Conservation (phyloP, 768 basidiomycete species). For the Lactifluus subvellereus region DNA sequence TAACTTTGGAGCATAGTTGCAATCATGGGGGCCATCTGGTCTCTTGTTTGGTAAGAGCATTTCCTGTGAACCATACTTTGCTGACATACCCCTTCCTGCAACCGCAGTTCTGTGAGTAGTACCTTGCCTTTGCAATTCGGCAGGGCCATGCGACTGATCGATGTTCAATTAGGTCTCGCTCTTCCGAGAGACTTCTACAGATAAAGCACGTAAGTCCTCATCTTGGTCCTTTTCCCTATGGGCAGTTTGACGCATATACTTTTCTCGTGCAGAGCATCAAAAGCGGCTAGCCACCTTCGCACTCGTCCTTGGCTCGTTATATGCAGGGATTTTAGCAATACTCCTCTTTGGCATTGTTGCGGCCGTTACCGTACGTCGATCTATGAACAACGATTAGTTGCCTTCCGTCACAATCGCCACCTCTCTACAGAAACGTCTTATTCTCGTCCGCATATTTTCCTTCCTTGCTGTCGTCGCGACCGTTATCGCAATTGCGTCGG, state of each 20-base stretch:
- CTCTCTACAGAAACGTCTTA: conserved; percentile 43
- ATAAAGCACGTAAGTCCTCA: conserved; percentile 41
- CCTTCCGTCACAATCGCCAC: neutral
- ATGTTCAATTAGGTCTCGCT: conserved; percentile 46
- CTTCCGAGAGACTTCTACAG: conserved; percentile 49
- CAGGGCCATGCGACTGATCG: neutral
- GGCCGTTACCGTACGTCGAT: conserved; percentile 42
- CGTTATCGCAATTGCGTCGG: conserved; percentile 46
- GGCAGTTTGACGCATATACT: neutral
- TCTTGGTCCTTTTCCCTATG: neutral
- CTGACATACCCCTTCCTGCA: conserved; percentile 31
- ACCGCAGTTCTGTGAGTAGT: conserved; percentile 10
- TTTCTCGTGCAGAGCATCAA: conserved; percentile 34
- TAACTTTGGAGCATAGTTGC: conserved; percentile 31
- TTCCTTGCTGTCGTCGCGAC: conserved; percentile 43
- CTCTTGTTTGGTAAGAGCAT: conserved; percentile 53
- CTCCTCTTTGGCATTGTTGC: conserved; percentile 52
- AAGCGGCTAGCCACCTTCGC: conserved; percentile 48
- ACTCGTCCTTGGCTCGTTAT: conserved; percentile 56
- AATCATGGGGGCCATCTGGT: conserved; percentile 50
- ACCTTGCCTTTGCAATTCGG: neutral
- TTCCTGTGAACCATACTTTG: neutral
- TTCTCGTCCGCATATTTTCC: conserved; percentile 51
- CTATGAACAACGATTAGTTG: neutral
- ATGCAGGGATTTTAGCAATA: conserved; percentile 45